Evolutionary conservation across 2,329 filamentous ascomycete genomes (phyloP), one percentile per base, ranked within the genome.

Genomic region (Hypoxylon sp.): DNA sequence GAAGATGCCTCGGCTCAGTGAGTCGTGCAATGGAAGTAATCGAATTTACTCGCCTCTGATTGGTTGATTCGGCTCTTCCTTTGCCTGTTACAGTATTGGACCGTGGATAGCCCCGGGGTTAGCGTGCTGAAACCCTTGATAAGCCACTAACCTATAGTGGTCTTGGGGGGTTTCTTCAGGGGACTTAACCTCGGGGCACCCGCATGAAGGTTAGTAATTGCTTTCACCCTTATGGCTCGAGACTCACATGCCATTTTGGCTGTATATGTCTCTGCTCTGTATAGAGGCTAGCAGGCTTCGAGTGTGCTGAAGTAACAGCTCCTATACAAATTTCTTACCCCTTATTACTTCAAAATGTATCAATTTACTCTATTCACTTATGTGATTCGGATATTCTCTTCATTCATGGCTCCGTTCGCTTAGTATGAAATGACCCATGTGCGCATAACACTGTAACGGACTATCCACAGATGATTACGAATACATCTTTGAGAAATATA

Each of bases 1-100:
- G 56, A 55, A 27, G 60, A 67, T 69, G 59, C 68, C 66, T 71
- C 63, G 66, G 66, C 51, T 58, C 42, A 58, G 35, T 5, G 6
- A 46, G 49, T 40, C 17, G 5, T 25, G 35, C 13, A 11, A 37
- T 42, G 30, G 37, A 57, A 31, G 56, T 70, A 56, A 64, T 64
- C 25, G 50, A 53, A 33, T 64, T 62, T 61, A 30, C 3, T 51
- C 11, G 35, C 5, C 3, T 64, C 20, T 71, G 51, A 71, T 71
- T 71, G 69, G 69, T 7, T 35, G 17, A 25, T 55, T 60, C 48
- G 66, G 50, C 44, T 46, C 14, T 33, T 40, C n/a, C 51, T 37
- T 35, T 62, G 27, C 37, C 25, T 53, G 27, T 56, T 59, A 50
- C 31, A 20, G 37, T 13, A 37, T 30, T n/a, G 13, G 14, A 7